Evolutionary conservation across 2,329 filamentous ascomycete genomes (phyloP), one percentile per base, ranked within the genome.

Genomic region (Talaromyces funiculosus): DNA sequence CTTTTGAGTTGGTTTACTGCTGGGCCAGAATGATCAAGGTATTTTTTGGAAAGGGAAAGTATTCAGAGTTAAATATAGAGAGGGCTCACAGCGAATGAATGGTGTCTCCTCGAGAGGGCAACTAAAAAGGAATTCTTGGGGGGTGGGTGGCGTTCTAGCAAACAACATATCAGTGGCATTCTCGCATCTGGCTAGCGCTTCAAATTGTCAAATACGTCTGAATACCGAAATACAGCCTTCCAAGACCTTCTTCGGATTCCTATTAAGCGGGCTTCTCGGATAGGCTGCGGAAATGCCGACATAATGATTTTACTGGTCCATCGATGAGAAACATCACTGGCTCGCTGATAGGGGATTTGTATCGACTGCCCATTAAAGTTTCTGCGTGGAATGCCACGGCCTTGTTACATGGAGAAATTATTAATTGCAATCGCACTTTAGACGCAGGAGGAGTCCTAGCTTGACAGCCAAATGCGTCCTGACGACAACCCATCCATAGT

Each of bases 391-490:
- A 31, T 49, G 8, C 29, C 26, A 57, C 55, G 22, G 42, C 16
- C 40, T 26, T 29, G 55, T 49, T 47, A 57, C 55, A 57, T 57
- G 55, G 42, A 57, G 53, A 55, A 49, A 61, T 53, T 61, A 61
- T 57, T 37, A 45, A 45, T 54, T 20, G 22, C 18, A 33, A 47
- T 60, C 10, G 38, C 26, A 60, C 47, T 60, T 55, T 18, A 37
- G 22, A 49, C 24, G 59, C 59, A 61, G 53, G 53, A 61, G 51
- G 38, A 61, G 59, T n/a, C 22, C 16, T 60, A 60, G 57, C 37
- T 24, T 54, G 53, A 54, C 31, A 37, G 40, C 14, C 29, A 22
- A 24, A 59, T 53, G 43, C 57, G 14, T 35, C 24, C 55, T 42
- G 29, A 40, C 26, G 24, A 43, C 38, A 14, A 33, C 42, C 55